Percentiles rank a stretch among this genome's conserved stretches.
Conservation (phyloP, 441 rosid species). For the Aleurites moluccanus region DNA sequence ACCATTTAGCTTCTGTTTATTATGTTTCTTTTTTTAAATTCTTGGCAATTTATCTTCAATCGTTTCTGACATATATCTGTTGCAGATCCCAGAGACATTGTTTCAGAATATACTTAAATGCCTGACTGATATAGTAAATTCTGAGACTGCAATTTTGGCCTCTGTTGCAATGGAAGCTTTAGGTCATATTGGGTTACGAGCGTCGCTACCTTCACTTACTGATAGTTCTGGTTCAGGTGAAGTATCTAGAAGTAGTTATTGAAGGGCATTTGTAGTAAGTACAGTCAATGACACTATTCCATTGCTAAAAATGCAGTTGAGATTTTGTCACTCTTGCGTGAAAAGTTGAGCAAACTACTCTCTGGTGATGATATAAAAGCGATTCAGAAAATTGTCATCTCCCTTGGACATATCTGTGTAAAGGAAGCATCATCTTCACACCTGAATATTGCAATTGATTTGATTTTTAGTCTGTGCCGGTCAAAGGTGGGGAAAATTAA, state of each 20-base stretch:
- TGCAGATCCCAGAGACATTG: conserved; percentile 65
- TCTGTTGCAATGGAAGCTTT: conserved; percentile 96
- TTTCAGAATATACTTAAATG: conserved; percentile 66
- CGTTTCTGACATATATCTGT: conserved; percentile 18
- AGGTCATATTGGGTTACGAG: conserved; percentile 89
- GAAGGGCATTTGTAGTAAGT: conserved; percentile 13
- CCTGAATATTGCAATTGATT: conserved; percentile 69
- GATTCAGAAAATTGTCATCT: conserved; percentile 69
- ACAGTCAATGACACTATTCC: conserved; percentile 24
- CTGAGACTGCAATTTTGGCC: conserved; percentile 72
- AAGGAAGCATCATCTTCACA: conserved; percentile 69
- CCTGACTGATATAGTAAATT: conserved; percentile 63
- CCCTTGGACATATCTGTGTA: conserved; percentile 86
- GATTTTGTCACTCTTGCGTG: conserved; percentile 59
- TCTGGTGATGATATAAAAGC: conserved; percentile 87
- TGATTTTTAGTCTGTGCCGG: conserved; percentile 82
- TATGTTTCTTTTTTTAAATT: conserved; percentile 2
- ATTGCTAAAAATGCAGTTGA: conserved; percentile 51
- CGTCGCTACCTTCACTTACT: conserved; percentile 60
- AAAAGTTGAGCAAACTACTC: conserved; percentile 77
- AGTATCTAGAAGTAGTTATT: conserved; percentile 23
- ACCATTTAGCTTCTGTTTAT: neutral
- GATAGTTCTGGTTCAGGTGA: conserved; percentile 68
- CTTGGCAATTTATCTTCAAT: neutral
- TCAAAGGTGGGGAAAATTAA: conserved; percentile 63